Evolutionary conservation across 306 rosid genomes (phyloP), one percentile per base, ranked within the genome.

Genomic region (Quercus mongolica): DNA sequence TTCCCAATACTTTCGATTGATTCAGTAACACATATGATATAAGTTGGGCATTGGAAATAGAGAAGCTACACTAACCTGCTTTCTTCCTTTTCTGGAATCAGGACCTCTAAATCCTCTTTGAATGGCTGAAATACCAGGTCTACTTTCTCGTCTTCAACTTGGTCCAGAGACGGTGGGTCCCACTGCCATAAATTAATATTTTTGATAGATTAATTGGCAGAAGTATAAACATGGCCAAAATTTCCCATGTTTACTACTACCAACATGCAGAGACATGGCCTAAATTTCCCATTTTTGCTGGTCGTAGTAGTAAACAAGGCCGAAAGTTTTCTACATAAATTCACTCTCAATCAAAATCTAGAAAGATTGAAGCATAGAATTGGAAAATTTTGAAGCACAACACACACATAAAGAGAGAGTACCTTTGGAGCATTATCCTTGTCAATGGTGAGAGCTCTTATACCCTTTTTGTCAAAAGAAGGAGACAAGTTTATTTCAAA

Each of bases 361-460:
- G 73, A 8, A 54, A 25, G 57, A 61, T 6, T 41, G 56, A 30
- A 23, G 14, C 9, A 31, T n/a, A 62, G 62, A 23, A 7, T 12
- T 21, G 25, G 59, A 17, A 62, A 9, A 38, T 1, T 21, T 5
- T 41, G 2, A 25, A 57, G 74, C 18, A 70, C 20, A 67, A 15
- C 26, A 58, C 64, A 71, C 57, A 3, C 11, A 44, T 81, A 64
- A 74, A 46, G 61, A 17, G 74, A 26, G 21, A 74, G 58, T 87
- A 95, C 99, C 99, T 95, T 93, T 25, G 99, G 98, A 76, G 96
- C 84, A 86, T 93, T 95, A 65, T 95, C 99, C 86, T 91, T 95
- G 90, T 95, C 98, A 76, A 95, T 82, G 76, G 94, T 87, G 90
- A 95, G 88, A 86, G 98, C 92, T 80, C 99, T 86, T 56, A 95